Percentiles rank a stretch among this genome's conserved stretches.
Conservation (phyloP, 169 alveolate genomes). For the Fabrea salina region DNA sequence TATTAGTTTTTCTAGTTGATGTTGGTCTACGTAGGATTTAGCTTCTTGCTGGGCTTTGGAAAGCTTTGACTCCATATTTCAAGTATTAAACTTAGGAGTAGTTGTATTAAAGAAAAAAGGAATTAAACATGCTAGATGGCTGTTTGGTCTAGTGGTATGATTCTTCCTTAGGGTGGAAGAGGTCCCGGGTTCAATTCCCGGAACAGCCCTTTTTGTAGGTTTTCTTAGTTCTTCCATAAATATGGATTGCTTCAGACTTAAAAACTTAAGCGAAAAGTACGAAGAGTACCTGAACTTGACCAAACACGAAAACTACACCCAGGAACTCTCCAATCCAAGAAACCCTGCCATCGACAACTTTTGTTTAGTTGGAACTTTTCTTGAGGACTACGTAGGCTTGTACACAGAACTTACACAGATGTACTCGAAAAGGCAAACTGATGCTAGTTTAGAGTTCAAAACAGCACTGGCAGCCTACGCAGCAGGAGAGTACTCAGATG, state of each 20-base stretch:
- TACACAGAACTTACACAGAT: neutral
- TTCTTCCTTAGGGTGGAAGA: slow-evolving; percentile 46
- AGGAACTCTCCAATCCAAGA: too few relatives aligned
- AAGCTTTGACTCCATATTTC: slow-evolving; percentile 30
- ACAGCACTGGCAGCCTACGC: slow-evolving; percentile 1
- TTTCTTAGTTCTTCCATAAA: too few relatives aligned
- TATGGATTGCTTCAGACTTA: too few relatives aligned
- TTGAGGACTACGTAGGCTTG: neutral
- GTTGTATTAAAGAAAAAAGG: too few relatives aligned
- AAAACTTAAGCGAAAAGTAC: too few relatives aligned
- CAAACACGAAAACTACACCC: too few relatives aligned
- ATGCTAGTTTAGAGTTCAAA: neutral
- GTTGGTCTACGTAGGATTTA: slow-evolving; percentile 42
- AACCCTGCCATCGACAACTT: too few relatives aligned
- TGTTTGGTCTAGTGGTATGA: slow-evolving; percentile 45
- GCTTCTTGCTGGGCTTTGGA: slow-evolving; percentile 55
- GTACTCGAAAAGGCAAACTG: neutral
- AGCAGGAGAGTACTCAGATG: neutral
- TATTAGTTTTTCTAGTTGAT: slow-evolving; percentile 45
- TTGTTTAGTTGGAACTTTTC: too few relatives aligned
- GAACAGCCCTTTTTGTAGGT: slow-evolving; percentile 37
- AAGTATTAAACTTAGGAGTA: too few relatives aligned
- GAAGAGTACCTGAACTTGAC: too few relatives aligned
- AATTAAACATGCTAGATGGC: too few relatives aligned
- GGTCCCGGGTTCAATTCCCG: slow-evolving; percentile 52